phyloP scores from a whole-genome alignment of 108 stramenopile species.

The Skeletonema marinoi region DNA sequence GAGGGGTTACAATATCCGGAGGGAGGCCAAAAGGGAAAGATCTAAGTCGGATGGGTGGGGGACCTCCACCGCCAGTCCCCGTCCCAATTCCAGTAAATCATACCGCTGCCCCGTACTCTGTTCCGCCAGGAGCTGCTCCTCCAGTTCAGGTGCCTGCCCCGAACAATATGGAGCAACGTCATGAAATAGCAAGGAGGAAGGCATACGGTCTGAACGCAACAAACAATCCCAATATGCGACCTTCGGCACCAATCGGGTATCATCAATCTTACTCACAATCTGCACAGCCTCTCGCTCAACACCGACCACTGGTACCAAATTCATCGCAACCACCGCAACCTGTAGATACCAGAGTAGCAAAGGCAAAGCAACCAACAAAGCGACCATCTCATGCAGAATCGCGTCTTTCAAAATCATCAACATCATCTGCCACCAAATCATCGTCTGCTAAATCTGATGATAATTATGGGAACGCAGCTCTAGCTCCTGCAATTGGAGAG shows the following conservation, averaged over 20 bases:
- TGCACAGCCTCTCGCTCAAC: conserved; percentile 9
- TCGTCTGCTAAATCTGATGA: background rate
- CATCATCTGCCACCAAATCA: background rate
- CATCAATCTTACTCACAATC: background rate
- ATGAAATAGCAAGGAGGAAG: background rate
- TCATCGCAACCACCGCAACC: conserved; percentile 11
- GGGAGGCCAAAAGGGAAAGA: conserved; percentile 80
- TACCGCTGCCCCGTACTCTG: background rate
- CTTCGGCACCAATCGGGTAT: background rate
- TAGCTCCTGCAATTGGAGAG: conserved; percentile 72
- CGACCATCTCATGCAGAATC: conserved; percentile 54
- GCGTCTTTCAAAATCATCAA: conserved; percentile 22
- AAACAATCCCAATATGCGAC: background rate
- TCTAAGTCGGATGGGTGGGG: conserved; percentile 69
- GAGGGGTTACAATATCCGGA: background rate
- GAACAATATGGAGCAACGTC: conserved; percentile 6
- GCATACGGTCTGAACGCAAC: background rate
- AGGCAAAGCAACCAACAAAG: conserved; percentile 31
- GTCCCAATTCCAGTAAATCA: background rate
- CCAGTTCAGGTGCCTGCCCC: conserved; percentile 6
- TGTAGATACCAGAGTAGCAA: conserved; percentile 4
- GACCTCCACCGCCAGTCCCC: background rate
- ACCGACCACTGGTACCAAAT: conserved; percentile 29
- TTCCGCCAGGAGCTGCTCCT: background rate
- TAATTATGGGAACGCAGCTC: conserved; percentile 38